phyloP scores from a whole-genome alignment of 2,329 filamentous ascomycete genomes.

The Alternaria sp. region DNA sequence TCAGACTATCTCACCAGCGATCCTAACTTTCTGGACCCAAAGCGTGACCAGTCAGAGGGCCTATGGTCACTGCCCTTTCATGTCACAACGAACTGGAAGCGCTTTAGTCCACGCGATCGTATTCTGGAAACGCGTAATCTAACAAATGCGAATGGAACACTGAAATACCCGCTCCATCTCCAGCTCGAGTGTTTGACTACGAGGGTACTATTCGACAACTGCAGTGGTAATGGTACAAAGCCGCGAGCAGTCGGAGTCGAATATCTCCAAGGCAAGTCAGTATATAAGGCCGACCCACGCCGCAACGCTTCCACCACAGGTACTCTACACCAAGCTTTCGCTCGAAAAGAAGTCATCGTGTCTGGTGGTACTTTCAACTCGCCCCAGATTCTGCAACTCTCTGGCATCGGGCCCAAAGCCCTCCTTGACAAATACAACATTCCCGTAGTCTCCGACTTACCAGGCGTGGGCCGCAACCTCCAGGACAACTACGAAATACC shows the following conservation, averaged over 20 bases:
- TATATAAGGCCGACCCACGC: constrained; percentile 56
- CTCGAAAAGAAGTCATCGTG: constrained; percentile 33
- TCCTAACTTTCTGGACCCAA: constrained; percentile 24
- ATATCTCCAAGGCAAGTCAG: constrained; percentile 51
- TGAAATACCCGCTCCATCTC: constrained; percentile 29
- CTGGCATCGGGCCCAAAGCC: constrained; percentile 64
- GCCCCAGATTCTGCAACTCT: constrained; percentile 69
- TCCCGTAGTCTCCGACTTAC: constrained; percentile 60
- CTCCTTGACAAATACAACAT: constrained; percentile 64
- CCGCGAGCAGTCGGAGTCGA: constrained; percentile 56
- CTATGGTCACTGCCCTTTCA: constrained; percentile 50
- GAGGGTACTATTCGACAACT: constrained; percentile 51
- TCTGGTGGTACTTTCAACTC: constrained; percentile 65
- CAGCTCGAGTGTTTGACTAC: constrained; percentile 53
- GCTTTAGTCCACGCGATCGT: constrained; percentile 28
- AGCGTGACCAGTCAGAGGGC: constrained; percentile 43
- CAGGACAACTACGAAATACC: constrained; percentile 49
- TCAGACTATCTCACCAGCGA: constrained; percentile 29
- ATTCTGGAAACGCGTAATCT: constrained; percentile 22
- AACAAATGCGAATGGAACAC: constrained; percentile 18
- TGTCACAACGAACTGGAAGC: constrained; percentile 26
- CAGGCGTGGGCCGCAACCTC: constrained; percentile 33
- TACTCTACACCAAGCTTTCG: constrained; percentile 24
- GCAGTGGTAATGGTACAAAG: constrained; percentile 22
- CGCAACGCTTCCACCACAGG: constrained; percentile 27